phyloP scores from a whole-genome alignment of 1,139 yeast species.

The Geotrichum candidum region DNA sequence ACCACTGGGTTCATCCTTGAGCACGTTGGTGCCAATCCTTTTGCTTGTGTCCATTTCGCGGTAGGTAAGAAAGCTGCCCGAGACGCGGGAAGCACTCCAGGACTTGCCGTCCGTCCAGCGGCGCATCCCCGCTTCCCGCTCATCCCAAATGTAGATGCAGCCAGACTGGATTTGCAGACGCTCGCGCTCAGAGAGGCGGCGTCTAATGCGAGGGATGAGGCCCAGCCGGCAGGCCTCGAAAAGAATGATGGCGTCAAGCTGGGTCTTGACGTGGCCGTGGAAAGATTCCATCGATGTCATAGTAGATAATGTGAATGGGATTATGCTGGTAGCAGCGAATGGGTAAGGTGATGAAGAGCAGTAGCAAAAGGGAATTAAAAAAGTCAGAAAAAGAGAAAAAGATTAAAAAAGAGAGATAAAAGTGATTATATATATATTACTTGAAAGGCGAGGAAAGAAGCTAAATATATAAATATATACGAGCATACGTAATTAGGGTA shows the following conservation, averaged over 20 bases:
- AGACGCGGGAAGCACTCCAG: conserved; percentile 59
- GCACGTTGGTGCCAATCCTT: neutral
- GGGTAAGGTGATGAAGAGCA: neutral
- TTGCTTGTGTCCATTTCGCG: conserved; percentile 43
- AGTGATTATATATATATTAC: no score
- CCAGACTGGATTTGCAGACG: conserved; percentile 46
- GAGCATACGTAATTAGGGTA: no score
- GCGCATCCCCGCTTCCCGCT: conserved; percentile 53
- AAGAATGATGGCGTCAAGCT: conserved; percentile 50
- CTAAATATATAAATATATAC: neutral
- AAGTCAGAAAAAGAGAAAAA: neutral
- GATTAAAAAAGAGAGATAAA: neutral
- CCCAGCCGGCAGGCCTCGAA: conserved; percentile 51
- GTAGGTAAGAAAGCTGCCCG: conserved; percentile 51
- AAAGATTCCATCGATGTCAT: conserved; percentile 44
- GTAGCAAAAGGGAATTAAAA: neutral
- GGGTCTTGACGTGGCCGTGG: conserved; percentile 45
- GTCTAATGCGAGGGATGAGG: conserved; percentile 44
- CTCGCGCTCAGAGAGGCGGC: conserved; percentile 49
- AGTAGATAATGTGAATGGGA: neutral
- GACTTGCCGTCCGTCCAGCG: conserved; percentile 62
- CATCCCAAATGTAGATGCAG: conserved; percentile 55
- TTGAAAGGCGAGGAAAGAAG: neutral
- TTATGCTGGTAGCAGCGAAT: neutral
- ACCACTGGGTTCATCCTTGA: neutral